A percentile compares a stretch with the other conserved stretches of the same genome.
Evolutionary conservation across 2,329 filamentous ascomycete species (phyloP).

Genomic region (Penicillium sp.): DNA sequence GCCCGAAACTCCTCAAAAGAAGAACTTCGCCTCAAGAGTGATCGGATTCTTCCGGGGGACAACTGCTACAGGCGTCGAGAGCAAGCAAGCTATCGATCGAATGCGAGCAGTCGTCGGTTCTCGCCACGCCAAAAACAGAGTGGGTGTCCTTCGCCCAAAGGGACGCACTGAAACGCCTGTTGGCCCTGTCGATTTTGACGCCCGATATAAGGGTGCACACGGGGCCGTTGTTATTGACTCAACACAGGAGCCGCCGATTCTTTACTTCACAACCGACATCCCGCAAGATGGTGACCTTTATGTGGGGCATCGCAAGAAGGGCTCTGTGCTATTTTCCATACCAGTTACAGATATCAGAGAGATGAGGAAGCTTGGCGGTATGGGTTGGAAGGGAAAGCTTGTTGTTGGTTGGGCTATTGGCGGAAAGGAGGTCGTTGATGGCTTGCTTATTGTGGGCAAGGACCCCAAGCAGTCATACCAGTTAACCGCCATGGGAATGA

Average conservation of each 20-base stretch:
- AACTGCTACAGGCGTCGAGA: constrained; percentile 74
- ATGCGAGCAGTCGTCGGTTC: constrained; percentile 68
- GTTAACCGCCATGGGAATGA: constrained; percentile 72
- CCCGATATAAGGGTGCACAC: constrained; percentile 70
- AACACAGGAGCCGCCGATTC: constrained; percentile 38
- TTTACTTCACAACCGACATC: constrained; percentile 66
- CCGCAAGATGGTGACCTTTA: constrained; percentile 48
- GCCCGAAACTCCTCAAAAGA: constrained; percentile 25
- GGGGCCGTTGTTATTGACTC: constrained; percentile 70
- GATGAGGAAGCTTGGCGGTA: constrained; percentile 77
- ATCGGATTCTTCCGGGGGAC: constrained; percentile 72
- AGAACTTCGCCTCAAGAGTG: constrained; percentile 55
- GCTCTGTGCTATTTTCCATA: constrained; percentile 69
- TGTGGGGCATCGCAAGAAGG: constrained; percentile 54
- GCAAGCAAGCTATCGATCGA: constrained; percentile 73
- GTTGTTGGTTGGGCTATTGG: constrained; percentile 77
- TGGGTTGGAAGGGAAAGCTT: constrained; percentile 84
- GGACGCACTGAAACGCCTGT: constrained; percentile 49
- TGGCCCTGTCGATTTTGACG: constrained; percentile 76
- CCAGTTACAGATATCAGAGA: constrained; percentile 73
- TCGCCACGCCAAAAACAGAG: constrained; percentile 69
- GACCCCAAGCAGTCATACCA: constrained; percentile 59
- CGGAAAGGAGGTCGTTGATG: constrained; percentile 75
- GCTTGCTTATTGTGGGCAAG: constrained; percentile 68
- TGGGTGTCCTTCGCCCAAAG: constrained; percentile 69